These are phyloP conservation scores for Albugo candida DNA, from an alignment of 352 stramenopile species.

Conservation along the genomic window DNA sequence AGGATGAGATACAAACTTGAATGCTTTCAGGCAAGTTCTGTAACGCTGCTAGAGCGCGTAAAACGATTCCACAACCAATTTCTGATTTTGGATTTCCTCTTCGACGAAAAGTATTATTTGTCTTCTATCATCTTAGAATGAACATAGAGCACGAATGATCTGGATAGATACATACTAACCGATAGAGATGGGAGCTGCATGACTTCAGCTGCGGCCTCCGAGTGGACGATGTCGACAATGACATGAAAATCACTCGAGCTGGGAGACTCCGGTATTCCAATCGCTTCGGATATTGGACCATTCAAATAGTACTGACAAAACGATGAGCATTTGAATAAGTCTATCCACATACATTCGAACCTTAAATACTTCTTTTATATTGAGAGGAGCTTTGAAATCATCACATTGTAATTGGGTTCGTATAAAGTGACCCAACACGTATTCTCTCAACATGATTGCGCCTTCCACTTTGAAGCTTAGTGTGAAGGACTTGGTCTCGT, in stretches of 20 bases:
- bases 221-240: slow-evolving; percentile 43
- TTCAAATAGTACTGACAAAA: slow-evolving; percentile 5
- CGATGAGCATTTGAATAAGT: too few relatives aligned
- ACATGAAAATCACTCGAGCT: slow-evolving; percentile 45
- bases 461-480: slow-evolving; percentile 71
- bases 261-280: slow-evolving; percentile 28
- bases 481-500: slow-evolving; percentile 46
- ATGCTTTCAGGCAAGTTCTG: too few relatives aligned
- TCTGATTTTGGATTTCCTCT: too few relatives aligned
- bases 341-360: too few relatives aligned
- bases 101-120: too few relatives aligned
- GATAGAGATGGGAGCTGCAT: slow-evolving; percentile 14
- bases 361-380: slow-evolving; percentile 51
- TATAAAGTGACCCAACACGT: slow-evolving; percentile 35
- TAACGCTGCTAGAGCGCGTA: too few relatives aligned
- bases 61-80: too few relatives aligned
- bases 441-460: slow-evolving; percentile 55
- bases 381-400: slow-evolving; percentile 15
- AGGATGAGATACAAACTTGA: too few relatives aligned
- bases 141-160: too few relatives aligned
- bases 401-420: too few relatives aligned
- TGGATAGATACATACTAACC: too few relatives aligned
- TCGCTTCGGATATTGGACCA: slow-evolving; percentile 18
- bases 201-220: slow-evolving; percentile 45
- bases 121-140: too few relatives aligned